Evolutionary conservation across 768 basidiomycete species (phyloP).

Genomic region (Russula virescens): DNA sequence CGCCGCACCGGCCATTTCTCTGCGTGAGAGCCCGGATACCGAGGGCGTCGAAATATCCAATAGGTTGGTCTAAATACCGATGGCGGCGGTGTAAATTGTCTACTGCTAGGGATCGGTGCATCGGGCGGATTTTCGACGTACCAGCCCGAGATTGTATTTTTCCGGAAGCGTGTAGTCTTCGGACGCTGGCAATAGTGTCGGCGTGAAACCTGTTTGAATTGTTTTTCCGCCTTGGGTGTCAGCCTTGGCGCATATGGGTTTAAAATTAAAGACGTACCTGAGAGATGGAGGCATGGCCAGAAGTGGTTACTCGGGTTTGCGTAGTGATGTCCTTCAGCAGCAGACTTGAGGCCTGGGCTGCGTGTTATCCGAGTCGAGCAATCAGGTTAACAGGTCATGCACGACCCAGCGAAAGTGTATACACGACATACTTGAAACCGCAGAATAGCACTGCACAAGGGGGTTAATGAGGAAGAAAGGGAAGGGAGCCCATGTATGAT

Average conservation of each 20-base stretch:
- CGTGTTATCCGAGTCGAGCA: not conserved
- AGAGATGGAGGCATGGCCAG: conserved; percentile 64
- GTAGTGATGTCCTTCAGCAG: conserved; percentile 70
- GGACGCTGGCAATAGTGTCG: conserved; percentile 42
- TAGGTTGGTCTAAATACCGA: conserved; percentile 57
- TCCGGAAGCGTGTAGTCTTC: conserved; percentile 60
- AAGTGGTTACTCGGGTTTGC: conserved; percentile 79
- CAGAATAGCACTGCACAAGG: conserved; percentile 62
- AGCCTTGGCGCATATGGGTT: not conserved
- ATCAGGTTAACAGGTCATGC: not conserved
- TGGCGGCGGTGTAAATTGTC: not conserved
- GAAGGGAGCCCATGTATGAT: not conserved
- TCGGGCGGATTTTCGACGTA: conserved; percentile 32
- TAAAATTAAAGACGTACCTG: conserved; percentile 38
- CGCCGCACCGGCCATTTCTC: conserved; percentile 51
- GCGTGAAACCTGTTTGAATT: conserved; percentile 49
- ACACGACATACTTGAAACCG: conserved; percentile 67
- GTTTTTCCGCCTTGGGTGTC: not conserved
- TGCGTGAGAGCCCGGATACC: conserved; percentile 47
- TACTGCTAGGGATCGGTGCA: not conserved
- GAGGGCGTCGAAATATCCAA: conserved; percentile 64
- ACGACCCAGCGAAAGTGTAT: not conserved
- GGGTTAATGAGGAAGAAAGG: not conserved
- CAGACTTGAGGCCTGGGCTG: conserved; percentile 66
- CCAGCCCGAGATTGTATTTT: conserved; percentile 58